These are phyloP conservation scores for Dujonia santamariae DNA, from an alignment of 1,139 yeast species.

Conservation along the genomic window DNA sequence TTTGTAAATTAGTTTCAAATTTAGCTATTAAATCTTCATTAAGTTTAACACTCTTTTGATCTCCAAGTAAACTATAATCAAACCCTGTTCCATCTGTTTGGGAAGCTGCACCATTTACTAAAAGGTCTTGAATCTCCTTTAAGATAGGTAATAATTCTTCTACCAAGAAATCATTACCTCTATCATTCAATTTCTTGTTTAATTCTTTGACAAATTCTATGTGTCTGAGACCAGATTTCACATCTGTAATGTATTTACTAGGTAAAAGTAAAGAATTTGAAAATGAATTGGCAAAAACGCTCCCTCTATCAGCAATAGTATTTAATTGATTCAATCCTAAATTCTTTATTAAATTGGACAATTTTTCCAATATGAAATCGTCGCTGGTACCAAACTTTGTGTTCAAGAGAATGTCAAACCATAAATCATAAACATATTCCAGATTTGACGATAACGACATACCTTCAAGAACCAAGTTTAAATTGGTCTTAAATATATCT, in stretches of 20 bases:
- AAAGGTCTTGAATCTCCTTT: slow-evolving; percentile 46
- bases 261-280: slow-evolving; percentile 66
- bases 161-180: slow-evolving; percentile 51
- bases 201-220: slow-evolving; percentile 66
- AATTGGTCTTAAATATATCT: slow-evolving; percentile 44
- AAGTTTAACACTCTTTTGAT: slow-evolving; percentile 33
- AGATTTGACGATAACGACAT: slow-evolving; percentile 71
- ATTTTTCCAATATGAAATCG: slow-evolving; percentile 60
- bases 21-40: slow-evolving; percentile 40
- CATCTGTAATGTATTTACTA: slow-evolving; percentile 59
- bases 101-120: slow-evolving; percentile 33
- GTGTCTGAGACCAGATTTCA: slow-evolving; percentile 71
- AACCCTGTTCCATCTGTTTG: slow-evolving; percentile 19
- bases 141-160: slow-evolving; percentile 63
- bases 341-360: slow-evolving; percentile 69
- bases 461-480: slow-evolving; percentile 55
- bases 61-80: slow-evolving; percentile 61
- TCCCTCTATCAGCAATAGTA: slow-evolving; percentile 83
- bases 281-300: slow-evolving; percentile 70
- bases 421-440: slow-evolving; percentile 55
- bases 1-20: slow-evolving; percentile 23
- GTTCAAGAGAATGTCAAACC: slow-evolving; percentile 63
- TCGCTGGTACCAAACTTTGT: slow-evolving; percentile 54
- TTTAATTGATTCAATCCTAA: slow-evolving; percentile 78
- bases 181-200: slow-evolving; percentile 44